Evolutionary conservation across 495 filamentous ascomycete species (phyloP).

Genomic region (Articulospora tetracladia): DNA sequence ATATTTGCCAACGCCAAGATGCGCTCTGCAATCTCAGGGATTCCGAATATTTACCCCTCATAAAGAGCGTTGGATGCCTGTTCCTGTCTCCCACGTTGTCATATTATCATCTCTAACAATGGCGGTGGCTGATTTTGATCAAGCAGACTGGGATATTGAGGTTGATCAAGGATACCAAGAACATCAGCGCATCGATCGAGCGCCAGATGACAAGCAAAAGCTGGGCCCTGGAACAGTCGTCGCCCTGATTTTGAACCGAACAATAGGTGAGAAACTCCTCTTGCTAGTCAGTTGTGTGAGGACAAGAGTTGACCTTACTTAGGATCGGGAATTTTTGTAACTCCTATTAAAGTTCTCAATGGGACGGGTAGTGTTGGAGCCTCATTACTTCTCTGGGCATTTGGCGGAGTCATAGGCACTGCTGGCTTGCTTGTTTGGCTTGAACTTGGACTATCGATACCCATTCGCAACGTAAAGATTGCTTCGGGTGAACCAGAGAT

Average conservation of each 20-base stretch:
- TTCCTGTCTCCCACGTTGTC: too few species aligned
- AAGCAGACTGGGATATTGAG: slow-evolving; percentile 2
- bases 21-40: too few species aligned
- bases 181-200: slow-evolving; percentile 10
- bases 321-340: slow-evolving; percentile 16
- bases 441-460: slow-evolving; percentile 11
- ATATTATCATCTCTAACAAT: too few species aligned
- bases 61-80: too few species aligned
- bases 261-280: slow-evolving; percentile 6
- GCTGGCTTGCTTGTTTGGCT: slow-evolving; percentile 12
- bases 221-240: slow-evolving; percentile 11
- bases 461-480: background rate
- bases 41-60: too few species aligned
- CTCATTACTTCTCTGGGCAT: slow-evolving; percentile 13
- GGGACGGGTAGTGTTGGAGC: slow-evolving; percentile 16
- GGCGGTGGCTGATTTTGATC: slow-evolving; percentile 6
- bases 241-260: slow-evolving; percentile 17
- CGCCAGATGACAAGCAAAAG: slow-evolving; percentile 5
- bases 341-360: slow-evolving; percentile 10
- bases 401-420: slow-evolving; percentile 8
- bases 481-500: slow-evolving; percentile 1
- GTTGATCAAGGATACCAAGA: background rate
- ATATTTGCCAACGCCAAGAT: too few species aligned
- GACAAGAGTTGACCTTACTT: background rate
- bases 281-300: background rate